Evolutionary conservation across 2,329 filamentous ascomycete species (phyloP).

Genomic region (Fusarium virguliforme): DNA sequence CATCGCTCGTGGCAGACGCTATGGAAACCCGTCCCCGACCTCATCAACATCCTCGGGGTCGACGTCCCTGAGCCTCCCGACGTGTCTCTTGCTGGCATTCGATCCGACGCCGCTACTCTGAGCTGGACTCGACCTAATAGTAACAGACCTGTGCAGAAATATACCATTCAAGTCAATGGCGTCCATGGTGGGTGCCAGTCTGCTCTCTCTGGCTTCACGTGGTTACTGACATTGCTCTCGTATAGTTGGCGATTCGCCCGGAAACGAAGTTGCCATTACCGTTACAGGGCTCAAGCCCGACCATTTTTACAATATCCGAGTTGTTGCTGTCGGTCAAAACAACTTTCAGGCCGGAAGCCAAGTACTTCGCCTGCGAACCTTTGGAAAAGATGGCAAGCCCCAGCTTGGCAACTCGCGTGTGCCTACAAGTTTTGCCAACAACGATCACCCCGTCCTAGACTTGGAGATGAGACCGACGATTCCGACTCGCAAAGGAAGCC

Average conservation of each 20-base stretch:
- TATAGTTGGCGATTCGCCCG: slow-evolving; percentile 84
- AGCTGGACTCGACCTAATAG: slow-evolving; percentile 86
- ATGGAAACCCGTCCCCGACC: slow-evolving; percentile 89
- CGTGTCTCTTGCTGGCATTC: slow-evolving; percentile 91
- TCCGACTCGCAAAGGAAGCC: slow-evolving; percentile 64
- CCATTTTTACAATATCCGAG: slow-evolving; percentile 93
- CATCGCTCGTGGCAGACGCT: slow-evolving; percentile 91
- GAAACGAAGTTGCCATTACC: slow-evolving; percentile 75
- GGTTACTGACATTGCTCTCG: slow-evolving; percentile 35
- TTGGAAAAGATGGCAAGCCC: slow-evolving; percentile 75
- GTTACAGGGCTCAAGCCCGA: slow-evolving; percentile 89
- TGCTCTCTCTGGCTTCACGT: not conserved
- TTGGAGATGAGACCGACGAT: slow-evolving; percentile 63
- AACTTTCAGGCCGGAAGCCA: slow-evolving; percentile 94
- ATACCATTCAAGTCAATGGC: slow-evolving; percentile 94
- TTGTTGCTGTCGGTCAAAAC: slow-evolving; percentile 90
- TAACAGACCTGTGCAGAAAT: slow-evolving; percentile 82
- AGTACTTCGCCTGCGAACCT: slow-evolving; percentile 87
- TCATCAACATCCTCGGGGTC: slow-evolving; percentile 92
- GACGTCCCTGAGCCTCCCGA: slow-evolving; percentile 93
- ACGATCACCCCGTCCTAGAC: slow-evolving; percentile 63
- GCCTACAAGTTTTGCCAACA: slow-evolving; percentile 70
- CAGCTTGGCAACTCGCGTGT: slow-evolving; percentile 71
- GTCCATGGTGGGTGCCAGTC: slow-evolving; percentile 78
- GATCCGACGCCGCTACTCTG: slow-evolving; percentile 87